Conservation (phyloP, 2,329 filamentous ascomycete genomes). For the Colletotrichum sp. region DNA sequence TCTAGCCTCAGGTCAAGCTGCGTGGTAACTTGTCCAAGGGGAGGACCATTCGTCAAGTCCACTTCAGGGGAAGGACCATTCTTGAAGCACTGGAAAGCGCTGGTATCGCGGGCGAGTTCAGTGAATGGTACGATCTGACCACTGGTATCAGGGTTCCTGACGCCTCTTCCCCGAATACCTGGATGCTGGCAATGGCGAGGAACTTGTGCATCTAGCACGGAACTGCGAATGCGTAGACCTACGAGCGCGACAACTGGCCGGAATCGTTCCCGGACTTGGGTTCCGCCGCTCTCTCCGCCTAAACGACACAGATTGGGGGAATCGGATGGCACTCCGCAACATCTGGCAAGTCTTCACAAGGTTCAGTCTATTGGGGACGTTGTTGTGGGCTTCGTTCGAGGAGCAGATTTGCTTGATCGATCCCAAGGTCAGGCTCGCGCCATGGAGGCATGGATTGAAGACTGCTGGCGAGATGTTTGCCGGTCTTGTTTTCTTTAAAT, state of each 20-base stretch:
- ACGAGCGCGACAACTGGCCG: not conserved
- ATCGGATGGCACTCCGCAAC: not conserved
- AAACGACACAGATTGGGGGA: too few relatives aligned
- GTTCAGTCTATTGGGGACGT: not conserved
- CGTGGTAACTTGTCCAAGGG: not conserved
- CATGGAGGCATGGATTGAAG: not conserved
- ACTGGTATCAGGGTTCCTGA: too few relatives aligned
- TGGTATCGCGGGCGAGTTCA: not conserved
- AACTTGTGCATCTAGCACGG: not conserved
- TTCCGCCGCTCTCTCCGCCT: not conserved
- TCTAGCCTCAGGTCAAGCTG: not conserved
- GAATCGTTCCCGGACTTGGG: not conserved
- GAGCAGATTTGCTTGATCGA: not conserved
- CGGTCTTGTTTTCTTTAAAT: not conserved
- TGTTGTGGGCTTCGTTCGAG: not conserved
- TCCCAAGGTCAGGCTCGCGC: not conserved
- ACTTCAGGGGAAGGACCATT: not conserved
- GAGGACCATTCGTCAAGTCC: not conserved
- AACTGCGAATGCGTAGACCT: not conserved
- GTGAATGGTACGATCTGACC: not conserved
- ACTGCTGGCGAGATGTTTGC: not conserved
- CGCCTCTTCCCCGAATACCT: not conserved
- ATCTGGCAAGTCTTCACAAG: not conserved
- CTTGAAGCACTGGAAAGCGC: too few relatives aligned
- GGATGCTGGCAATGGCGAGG: not conserved